phyloP scores from a whole-genome alignment of 495 filamentous ascomycete species.

The Rostrohypoxylon terebratum region DNA sequence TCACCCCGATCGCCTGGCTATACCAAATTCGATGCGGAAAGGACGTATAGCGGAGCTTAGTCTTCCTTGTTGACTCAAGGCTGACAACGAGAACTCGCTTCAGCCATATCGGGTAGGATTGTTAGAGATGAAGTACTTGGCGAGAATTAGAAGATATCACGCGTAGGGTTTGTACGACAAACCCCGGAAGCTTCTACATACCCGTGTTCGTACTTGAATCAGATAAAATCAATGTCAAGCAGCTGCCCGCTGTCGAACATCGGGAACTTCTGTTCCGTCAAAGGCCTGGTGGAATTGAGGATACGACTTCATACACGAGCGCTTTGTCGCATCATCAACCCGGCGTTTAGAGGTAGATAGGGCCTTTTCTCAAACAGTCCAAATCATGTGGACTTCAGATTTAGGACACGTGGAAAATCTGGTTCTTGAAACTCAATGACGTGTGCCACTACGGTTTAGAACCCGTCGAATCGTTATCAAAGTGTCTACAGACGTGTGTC shows the following conservation, averaged over 20 bases:
- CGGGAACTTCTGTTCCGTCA: not conserved
- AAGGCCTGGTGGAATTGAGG: not conserved
- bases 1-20: constrained; percentile 4
- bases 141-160: constrained; percentile 3
- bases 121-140: not conserved
- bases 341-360: not conserved
- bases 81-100: constrained; percentile 15
- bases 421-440: not conserved
- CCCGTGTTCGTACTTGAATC: not conserved
- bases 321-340: constrained; percentile 7
- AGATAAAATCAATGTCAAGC: not conserved
- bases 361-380: not conserved
- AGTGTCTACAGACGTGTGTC: not conserved
- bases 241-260: not conserved
- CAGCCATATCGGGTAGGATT: constrained; percentile 9
- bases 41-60: constrained; percentile 26
- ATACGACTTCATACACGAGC: constrained; percentile 4
- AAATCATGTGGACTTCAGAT: not conserved
- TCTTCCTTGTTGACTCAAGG: constrained; percentile 17
- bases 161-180: not conserved
- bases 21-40: constrained; percentile 4
- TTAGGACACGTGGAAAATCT: not conserved
- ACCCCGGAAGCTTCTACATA: not conserved
- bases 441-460: not conserved
- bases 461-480: not conserved